Conservation (phyloP, 257 asterid genomes). For the Schizonepeta tenuifolia region DNA sequence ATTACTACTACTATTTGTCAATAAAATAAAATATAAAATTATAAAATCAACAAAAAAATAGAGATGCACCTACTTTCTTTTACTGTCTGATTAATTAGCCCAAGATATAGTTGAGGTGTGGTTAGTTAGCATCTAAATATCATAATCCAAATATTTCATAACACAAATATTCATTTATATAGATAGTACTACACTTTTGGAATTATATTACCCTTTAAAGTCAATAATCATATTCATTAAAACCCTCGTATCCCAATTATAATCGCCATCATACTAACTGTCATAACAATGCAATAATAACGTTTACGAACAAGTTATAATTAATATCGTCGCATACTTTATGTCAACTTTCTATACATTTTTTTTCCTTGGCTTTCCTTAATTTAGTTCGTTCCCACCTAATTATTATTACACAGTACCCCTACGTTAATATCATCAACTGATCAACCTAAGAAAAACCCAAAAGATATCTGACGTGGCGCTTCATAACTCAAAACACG, state of each 20-base stretch:
- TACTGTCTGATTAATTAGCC: not conserved
- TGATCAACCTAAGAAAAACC: not conserved
- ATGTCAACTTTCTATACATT: slow-evolving; percentile 36
- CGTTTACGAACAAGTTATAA: not conserved
- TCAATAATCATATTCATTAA: not conserved
- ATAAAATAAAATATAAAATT: too few species aligned
- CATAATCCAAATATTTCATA: not conserved
- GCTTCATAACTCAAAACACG: slow-evolving; percentile 44
- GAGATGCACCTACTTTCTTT: not conserved
- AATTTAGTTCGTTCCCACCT: slow-evolving; percentile 19
- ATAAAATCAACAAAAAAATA: not conserved
- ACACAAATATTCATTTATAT: not conserved
- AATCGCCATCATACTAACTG: slow-evolving; percentile 17
- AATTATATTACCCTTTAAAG: not conserved
- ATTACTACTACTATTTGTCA: too few species aligned
- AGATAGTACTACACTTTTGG: not conserved
- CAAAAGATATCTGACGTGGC: not conserved
- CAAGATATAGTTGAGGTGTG: not conserved
- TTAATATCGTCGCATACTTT: slow-evolving; percentile 35
- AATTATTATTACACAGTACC: slow-evolving; percentile 14
- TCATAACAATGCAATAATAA: slow-evolving; percentile 34
- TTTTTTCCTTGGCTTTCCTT: not conserved
- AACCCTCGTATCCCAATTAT: not conserved
- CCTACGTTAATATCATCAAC: not conserved
- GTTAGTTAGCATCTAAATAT: not conserved